phyloP scores from a whole-genome alignment of 768 basidiomycete genomes.

The Megacollybia marginata region DNA sequence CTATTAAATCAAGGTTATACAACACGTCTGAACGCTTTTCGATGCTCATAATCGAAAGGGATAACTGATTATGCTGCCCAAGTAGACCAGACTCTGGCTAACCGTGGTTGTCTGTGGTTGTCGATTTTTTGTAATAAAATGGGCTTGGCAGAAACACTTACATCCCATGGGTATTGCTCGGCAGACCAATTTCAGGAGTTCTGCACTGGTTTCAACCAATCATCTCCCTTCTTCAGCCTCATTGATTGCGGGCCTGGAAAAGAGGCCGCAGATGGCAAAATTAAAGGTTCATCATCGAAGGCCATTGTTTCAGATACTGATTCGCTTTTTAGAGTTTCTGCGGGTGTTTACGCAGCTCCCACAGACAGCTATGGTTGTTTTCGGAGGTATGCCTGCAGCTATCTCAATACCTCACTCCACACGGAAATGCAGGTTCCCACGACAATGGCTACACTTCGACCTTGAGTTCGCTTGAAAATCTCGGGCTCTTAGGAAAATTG shows the following conservation, averaged over 20 bases:
- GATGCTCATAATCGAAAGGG: constrained; percentile 1
- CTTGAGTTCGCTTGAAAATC: constrained; percentile 33
- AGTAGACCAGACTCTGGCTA: constrained; percentile 1
- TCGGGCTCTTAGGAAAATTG: constrained; percentile 35
- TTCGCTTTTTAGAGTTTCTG: constrained; percentile 39
- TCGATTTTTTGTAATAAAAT: constrained; percentile 60
- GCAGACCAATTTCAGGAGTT: constrained; percentile 55
- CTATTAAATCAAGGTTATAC: constrained; percentile 22
- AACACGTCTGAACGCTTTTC: constrained; percentile 3
- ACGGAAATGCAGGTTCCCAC: constrained; percentile 30
- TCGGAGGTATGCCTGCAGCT: constrained; percentile 43
- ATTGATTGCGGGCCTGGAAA: constrained; percentile 66
- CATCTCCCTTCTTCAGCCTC: constrained; percentile 58
- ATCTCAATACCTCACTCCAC: constrained; percentile 1
- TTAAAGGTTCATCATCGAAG: constrained; percentile 48
- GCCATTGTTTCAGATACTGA: constrained; percentile 5
- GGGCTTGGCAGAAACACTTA: constrained; percentile 46
- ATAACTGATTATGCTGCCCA: constrained; percentile 23
- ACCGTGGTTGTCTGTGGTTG: constrained; percentile 42
- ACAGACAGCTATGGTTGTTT: constrained; percentile 59
- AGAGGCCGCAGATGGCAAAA: constrained; percentile 70
- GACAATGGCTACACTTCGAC: constrained; percentile 42
- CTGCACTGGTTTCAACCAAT: constrained; percentile 62
- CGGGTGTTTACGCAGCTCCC: constrained; percentile 56
- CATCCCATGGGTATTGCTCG: constrained; percentile 21